Base-by-base conservation (phyloP, 352 stramenopile species). In the Globisporangium cylindrosporum region DNA sequence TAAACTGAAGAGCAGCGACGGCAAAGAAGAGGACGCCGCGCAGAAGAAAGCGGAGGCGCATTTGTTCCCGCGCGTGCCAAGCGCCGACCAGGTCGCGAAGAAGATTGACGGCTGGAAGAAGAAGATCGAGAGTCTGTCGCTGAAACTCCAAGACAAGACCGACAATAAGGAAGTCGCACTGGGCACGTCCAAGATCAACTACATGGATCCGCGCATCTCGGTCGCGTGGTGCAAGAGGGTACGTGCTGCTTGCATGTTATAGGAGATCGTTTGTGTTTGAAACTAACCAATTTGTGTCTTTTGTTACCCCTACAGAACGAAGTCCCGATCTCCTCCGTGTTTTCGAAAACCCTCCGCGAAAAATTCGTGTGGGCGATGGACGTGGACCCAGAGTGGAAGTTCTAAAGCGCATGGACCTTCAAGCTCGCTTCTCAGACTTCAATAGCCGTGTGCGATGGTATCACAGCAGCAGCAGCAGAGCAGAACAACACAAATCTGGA, bases 321-420 rank as follows among this genome's bases (percentile, higher is more conserved):
- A 81, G 87, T 99, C 43, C 97, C 97, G 25, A 99, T 99, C 69
- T 97, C 98, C 73, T 93, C 97, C 53, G 92, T 99, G 32, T 99
- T 99, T 78, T 96, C 97, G 18, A 99, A 98, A 69, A 98, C 97
- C 1, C 84, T 99, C 65, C 88, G 96, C 54, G 97, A 99, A 68
- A 99, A 99, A 78, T 99, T 99, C 79, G 98, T 99, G 63, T 99
- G 98, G 98, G 96, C 98, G 36, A 99, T 99, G 97, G 96, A 98
- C 69, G 97, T 99, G 38, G 77, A 93, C 49, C 92, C 97, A 7
- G 86, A 98, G 46, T 99, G 97, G 96, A 89, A 97, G 70, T 99
- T 99, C 78, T 95, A 80, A 77, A 34, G 29, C 36, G 25, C 2
- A 22, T 27, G n/a, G 25, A 46, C 18, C 5, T 15, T 20, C 34